Evolutionary conservation across 306 rosid genomes (phyloP).

Genomic region (Hippophae gyantsensis): DNA sequence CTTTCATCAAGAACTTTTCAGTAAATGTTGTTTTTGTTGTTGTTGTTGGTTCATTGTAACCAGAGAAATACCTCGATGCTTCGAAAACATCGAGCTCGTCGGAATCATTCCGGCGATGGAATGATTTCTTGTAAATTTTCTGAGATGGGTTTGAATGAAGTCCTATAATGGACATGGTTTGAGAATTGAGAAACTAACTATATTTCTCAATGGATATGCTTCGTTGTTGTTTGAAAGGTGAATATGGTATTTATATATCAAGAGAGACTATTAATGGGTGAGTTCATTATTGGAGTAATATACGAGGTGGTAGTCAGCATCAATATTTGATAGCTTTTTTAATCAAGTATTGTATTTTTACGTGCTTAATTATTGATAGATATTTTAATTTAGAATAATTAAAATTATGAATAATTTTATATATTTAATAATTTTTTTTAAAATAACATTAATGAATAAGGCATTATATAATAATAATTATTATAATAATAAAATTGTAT

Average conservation of each 20-base stretch:
- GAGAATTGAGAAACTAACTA: too few relatives aligned
- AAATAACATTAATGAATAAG: too few relatives aligned
- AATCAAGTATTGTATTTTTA: too few relatives aligned
- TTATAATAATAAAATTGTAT: too few relatives aligned
- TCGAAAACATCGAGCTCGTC: conserved; percentile 84
- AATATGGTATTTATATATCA: conserved; percentile 30
- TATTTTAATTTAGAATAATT: too few relatives aligned
- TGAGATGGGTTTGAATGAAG: conserved; percentile 36
- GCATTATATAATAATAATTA: too few relatives aligned
- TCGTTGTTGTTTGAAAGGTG: conserved; percentile 3
- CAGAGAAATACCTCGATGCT: conserved; percentile 88
- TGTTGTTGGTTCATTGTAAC: conserved; percentile 44
- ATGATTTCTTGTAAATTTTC: conserved; percentile 48
- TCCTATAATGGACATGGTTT: conserved; percentile 60
- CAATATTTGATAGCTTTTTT: too few relatives aligned
- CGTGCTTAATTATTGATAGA: too few relatives aligned
- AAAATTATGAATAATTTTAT: too few relatives aligned
- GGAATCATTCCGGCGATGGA: conserved; percentile 65
- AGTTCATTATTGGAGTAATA: neutral
- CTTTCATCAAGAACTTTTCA: conserved; percentile 36
- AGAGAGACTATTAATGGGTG: conserved; percentile 42
- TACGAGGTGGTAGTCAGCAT: too few relatives aligned
- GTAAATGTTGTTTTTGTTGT: conserved; percentile 26
- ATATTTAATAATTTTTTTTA: too few relatives aligned
- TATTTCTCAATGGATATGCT: neutral